These are phyloP conservation scores for Eucalyptus albens DNA, from an alignment of 345 rosid species.

Conservation along the genomic window DNA sequence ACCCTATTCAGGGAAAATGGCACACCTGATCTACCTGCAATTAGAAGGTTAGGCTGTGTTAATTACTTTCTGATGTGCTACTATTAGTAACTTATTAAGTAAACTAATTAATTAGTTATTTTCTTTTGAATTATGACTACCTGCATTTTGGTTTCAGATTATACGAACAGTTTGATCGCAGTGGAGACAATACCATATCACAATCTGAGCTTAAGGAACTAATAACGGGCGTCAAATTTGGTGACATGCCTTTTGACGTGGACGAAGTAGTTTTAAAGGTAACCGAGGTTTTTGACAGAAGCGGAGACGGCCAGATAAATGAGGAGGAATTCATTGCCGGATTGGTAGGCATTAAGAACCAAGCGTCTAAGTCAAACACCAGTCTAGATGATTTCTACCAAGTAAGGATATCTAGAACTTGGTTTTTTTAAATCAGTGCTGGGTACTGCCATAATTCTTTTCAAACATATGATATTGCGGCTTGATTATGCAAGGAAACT, in stretches of 20 bases:
- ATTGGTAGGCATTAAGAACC: neutral
- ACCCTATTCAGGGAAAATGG: slow-evolving; percentile 11
- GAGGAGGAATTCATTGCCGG: slow-evolving; percentile 15
- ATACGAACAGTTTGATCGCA: slow-evolving; percentile 4
- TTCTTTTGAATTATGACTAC: neutral
- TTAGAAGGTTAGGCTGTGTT: neutral
- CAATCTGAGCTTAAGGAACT: slow-evolving; percentile 6
- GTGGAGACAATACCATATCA: slow-evolving; percentile 2
- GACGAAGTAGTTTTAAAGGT: slow-evolving; percentile 7
- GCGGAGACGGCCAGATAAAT: neutral
- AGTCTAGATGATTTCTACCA: neutral
- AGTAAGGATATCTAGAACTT: neutral
- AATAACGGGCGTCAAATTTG: slow-evolving; percentile 2
- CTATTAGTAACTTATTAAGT: neutral
- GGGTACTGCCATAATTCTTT: neutral
- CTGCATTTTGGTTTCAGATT: neutral
- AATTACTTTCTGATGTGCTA: neutral
- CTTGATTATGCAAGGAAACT: neutral
- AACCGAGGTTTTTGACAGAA: slow-evolving; percentile 7
- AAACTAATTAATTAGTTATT: neutral
- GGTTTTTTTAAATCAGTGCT: neutral
- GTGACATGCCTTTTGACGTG: neutral
- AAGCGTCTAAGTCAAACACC: neutral
- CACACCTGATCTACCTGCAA: slow-evolving; percentile 3
- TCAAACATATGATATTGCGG: neutral